A percentile compares a stretch with the other conserved stretches of the same genome.
phyloP scores from a whole-genome alignment of 1,284 basidiomycete genomes.

The Moniliophthora roreri region DNA sequence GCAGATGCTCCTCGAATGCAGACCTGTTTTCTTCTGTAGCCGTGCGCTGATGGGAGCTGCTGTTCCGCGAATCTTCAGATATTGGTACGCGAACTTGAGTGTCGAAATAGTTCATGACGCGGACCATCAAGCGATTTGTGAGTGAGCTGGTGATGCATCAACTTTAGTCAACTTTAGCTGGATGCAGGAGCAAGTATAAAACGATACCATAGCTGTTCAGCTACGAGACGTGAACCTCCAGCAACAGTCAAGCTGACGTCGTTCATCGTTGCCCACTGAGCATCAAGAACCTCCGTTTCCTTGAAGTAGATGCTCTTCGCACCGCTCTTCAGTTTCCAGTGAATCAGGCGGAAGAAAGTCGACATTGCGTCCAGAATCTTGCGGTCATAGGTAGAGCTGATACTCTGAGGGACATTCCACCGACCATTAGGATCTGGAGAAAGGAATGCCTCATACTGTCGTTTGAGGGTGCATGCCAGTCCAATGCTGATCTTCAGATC shows the following conservation, averaged over 20 bases:
- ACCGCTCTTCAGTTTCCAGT: conserved; percentile 95
- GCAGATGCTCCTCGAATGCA: conserved; percentile 24
- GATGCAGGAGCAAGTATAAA: conserved; percentile 8
- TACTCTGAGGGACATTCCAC: conserved; percentile 89
- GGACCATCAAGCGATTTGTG: conserved; percentile 87
- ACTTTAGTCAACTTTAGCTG: background rate
- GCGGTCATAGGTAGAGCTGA: conserved; percentile 87
- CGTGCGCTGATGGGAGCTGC: background rate
- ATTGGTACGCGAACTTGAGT: conserved; percentile 86
- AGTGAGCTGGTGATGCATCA: conserved; percentile 55
- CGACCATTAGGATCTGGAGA: conserved; percentile 83
- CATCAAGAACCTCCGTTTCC: conserved; percentile 96
- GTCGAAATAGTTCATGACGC: conserved; percentile 92
- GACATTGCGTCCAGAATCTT: conserved; percentile 88
- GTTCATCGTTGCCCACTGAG: conserved; percentile 95
- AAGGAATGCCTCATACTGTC: conserved; percentile 90
- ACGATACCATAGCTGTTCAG: conserved; percentile 89
- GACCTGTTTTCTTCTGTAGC: conserved; percentile 17
- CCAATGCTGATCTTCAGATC: conserved; percentile 92
- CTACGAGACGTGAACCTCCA: conserved; percentile 90
- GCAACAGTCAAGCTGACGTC: conserved; percentile 89
- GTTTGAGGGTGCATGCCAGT: conserved; percentile 91
- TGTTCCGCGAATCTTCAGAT: conserved; percentile 30
- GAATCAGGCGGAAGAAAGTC: conserved; percentile 92
- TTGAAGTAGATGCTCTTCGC: conserved; percentile 93